Base-by-base conservation (phyloP, 768 basidiomycete species). In the Tylopilus felleus region DNA sequence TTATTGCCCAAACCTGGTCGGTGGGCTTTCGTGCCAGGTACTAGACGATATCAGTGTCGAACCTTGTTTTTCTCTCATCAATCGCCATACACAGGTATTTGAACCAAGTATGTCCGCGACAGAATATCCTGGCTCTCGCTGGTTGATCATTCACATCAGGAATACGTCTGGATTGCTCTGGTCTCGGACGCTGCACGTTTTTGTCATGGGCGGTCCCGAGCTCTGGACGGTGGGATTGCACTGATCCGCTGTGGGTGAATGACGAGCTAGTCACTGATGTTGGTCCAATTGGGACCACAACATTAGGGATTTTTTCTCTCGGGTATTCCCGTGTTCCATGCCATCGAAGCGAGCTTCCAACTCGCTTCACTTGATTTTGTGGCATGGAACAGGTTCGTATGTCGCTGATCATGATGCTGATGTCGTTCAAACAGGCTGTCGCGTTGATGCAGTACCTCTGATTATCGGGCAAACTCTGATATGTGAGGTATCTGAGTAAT, bases 281-380 rank as follows among this genome's bases (percentile, higher is more conserved):
- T 29, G 28, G 48, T 8, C 21, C 25, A 27, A 7, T 7, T 2
- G 2, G 29, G 27, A 9, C 25, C 8, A 16, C 21, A n/a, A n/a
- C 29, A 29, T 29, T 29, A 10, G 1, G 8, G 31, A 4, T 9
- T 45, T 57, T 27, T 52, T 53, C 38, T 29, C 21, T 38, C 57
- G 63, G 63, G 19, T 17, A 46, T 62, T 48, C 38, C 63, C 56
- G 60, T 41, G 55, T 58, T 55, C 51, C 52, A 51, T 49, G 29
- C 36, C 36, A 51, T 33, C 16, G 56, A 52, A 49, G 31, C 44
- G 47, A 57, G 39, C 6, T 38, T 36, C 38, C 51, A 48, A 31
- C 39, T 60, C 59, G 59, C 12, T 28, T 22, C 14, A 19, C 25
- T 49, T 38, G 42, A 27, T n/a, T 25, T 21, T 29, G 53, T 31